Evolutionary conservation across 2,329 filamentous ascomycete species (phyloP), one percentile per base, ranked within the genome.

Genomic region (Aspergillus hortae): DNA sequence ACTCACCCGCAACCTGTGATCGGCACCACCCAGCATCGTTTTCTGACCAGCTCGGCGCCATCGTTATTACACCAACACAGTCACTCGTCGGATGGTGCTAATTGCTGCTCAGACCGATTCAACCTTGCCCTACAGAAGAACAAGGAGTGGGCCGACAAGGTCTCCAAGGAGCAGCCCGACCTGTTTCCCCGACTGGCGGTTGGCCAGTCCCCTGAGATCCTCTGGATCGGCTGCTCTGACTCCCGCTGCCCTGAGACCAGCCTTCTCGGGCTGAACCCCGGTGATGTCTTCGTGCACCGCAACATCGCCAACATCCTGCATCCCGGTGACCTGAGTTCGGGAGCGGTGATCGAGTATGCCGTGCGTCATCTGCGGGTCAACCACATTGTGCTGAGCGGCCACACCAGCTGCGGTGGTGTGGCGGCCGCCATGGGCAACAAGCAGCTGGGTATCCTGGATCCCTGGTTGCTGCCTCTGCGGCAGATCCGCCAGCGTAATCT

Each of bases 221-320:
- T 95, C 53, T 95, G 90, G 90, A 82, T 95, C 59, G 90, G 90
- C 54, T 95, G 90, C 75, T 88, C 89, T 63, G 90, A 95, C 76
- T 90, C 86, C 36, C 88, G 90, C 58, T 86, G 89, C 60, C 90
- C 90, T 1, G 90, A 94, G 72, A 92, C 89, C 4, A 90, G 86
- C 45, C 81, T 95, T 64, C 81, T 92, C 25, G 86, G 87, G 64
- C 80, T 90, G 53, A 80, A 89, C 64, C 89, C 90, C 3, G 90
- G 90, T 53, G 89, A 95, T 63, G 85, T 95, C 60, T 95, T 95
- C 70, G 87, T 90, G 48, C 90, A 95, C 77, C 88, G 90, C 68
- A 95, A 95, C 77, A 92, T 95, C 69, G 90, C 89, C 72, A 95
- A 95, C 76, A 83, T 92, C 65, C 75, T 95, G 57, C 84, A 85